Base-by-base conservation (phyloP, 2,329 filamentous ascomycete genomes). In the Passalora sequoiae region DNA sequence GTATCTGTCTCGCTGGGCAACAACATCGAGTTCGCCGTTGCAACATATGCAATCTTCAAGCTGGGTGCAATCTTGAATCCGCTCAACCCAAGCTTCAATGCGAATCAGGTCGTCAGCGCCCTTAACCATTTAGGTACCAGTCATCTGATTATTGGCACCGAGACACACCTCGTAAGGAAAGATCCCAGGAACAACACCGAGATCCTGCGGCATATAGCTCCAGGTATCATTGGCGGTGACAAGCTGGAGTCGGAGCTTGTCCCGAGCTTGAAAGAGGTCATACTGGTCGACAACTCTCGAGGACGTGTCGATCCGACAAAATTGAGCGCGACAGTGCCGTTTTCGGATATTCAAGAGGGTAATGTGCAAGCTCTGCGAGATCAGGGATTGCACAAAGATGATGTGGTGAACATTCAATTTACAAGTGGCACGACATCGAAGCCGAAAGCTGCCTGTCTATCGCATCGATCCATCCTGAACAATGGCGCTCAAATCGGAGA, bases 381-480 rank as follows among this genome's bases (percentile, higher is more conserved):
- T 66, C 62, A 71, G 17, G 68, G 69, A 0, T 70, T 83, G 1
- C 54, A 71, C 12, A 72, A 80, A 0, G 64, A 77, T 48, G 91
- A 97, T 38, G 80, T 84, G 2, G 83, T 94, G 54, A 97, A 96
- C 62, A 95, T 97, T 52, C 91, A 97, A 65, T 97, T 97, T 69
- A 98, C 92, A 0, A 91, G 84, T 0, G 92, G 91, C n/a, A 97
- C 92, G 0, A 97, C 92, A 0, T 86, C 86, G 1, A 74, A 78
- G 59, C 91, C 60, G 2, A 97, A 97, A 68, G 92, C 92, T 0
- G 91, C 91, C 1, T 94, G 89, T 70, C 76, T 98, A 22, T 83
- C 79, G 0, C 91, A 97, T 67, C 76, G 75, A 3, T 83, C 77
- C n/a, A 91, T 97, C 51, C 74, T 98, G 49, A 98, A 97, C 68